Evolutionary conservation across 2,329 filamentous ascomycete species (phyloP), one percentile per base, ranked within the genome.

Genomic region (Ceratocystiopsis sp.): DNA sequence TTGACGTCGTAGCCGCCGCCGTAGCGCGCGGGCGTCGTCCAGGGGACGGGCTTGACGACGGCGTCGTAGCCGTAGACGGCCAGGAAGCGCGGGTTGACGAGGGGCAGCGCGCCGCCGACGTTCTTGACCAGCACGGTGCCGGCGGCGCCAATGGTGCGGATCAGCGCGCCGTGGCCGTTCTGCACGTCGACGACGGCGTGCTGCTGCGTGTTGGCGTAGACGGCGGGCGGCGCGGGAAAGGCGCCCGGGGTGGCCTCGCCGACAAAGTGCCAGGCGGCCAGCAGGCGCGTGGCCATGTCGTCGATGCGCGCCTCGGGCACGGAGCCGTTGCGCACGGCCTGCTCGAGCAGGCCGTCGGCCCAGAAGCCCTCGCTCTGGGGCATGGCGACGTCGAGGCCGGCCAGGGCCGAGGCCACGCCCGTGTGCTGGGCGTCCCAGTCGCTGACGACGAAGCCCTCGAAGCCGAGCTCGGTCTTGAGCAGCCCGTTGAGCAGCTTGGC

Each of bases 331-430:
- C 71, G 62, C 48, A 80, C 62, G 21, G 73, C 73, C 40, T 54
- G 61, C 42, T 61, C 60, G 15, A 79, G 66, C 47, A 63, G 62
- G 11, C 63, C 57, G 0, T 74, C 74, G 73, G 74, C 78, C 35
- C 70, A 63, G 3, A 73, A 56, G 37, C 62, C 67, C 32, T 60
- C 60, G 38, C 67, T 64, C 55, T 72, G 73, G 53, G 81, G 81
- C 81, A 89, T 89, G 2, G 77, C 76, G 81, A 86, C 84, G 57
- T 89, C 83, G 48, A 89, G 57, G 25, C 84, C 84, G 19, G 74
- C 71, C 48, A 80, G 66, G 19, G 81, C 75, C 42, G 70, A 68
- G 11, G 68, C 68, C 10, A 75, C 72, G 46, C 81, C 84, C 19
- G 75, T 74, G 59, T 87, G 80, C 54, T 86, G 81, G 3, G 80